Conservation (phyloP, 2,329 filamentous ascomycete species). For the Aspergillus quadricinctus region DNA sequence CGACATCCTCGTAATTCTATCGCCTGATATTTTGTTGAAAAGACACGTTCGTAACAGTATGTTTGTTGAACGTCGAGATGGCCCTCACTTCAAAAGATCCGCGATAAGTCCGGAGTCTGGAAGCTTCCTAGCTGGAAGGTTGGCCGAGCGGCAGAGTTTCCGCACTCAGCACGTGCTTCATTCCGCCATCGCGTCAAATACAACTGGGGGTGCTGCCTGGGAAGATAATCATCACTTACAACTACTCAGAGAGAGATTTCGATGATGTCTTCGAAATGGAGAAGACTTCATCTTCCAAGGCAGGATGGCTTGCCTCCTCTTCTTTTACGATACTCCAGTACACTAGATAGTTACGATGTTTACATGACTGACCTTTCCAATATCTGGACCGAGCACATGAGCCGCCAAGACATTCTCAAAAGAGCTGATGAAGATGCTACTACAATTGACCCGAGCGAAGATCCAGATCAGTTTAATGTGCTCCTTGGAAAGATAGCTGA, state of each 20-base stretch:
- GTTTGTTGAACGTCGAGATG: constrained; percentile 9
- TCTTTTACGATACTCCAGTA: constrained; percentile 35
- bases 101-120: constrained; percentile 9
- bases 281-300: constrained; percentile 26
- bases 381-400: constrained; percentile 53
- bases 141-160: constrained; percentile 22
- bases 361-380: constrained; percentile 55
- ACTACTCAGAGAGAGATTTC: not conserved
- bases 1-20: constrained; percentile 24
- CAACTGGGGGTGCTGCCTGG: constrained; percentile 7
- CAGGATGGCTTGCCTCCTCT: constrained; percentile 30
- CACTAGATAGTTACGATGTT: constrained; percentile 45
- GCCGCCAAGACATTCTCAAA: constrained; percentile 43
- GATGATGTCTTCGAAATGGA: constrained; percentile 35
- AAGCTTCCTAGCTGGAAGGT: constrained; percentile 15
- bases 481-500: constrained; percentile 53
- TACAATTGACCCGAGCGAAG: constrained; percentile 58
- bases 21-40: not conserved
- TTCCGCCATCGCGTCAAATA: not conserved
- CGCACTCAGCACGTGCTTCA: constrained; percentile 14
- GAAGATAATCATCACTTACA: not conserved
- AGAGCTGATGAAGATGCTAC: constrained; percentile 48
- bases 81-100: not conserved
- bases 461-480: constrained; percentile 51
- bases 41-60: not conserved